Conservation (phyloP, 805 yeast genomes). For the Blastobotrys attinorum region DNA sequence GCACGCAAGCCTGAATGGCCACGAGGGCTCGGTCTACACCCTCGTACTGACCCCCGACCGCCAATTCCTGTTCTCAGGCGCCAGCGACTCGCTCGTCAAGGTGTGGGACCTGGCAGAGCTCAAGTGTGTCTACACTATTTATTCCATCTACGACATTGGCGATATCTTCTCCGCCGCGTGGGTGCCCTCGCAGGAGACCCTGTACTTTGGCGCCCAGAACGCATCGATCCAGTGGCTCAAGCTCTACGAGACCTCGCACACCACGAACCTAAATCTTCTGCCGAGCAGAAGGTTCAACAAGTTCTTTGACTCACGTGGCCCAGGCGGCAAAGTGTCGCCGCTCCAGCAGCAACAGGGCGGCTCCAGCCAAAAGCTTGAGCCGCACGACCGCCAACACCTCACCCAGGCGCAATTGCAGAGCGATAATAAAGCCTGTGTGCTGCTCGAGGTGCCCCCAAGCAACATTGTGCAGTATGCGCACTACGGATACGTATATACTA, state of each 20-base stretch:
- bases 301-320: conserved; percentile 87
- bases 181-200: conserved; percentile 47
- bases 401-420: no score
- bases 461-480: conserved; percentile 80
- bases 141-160: conserved; percentile 82
- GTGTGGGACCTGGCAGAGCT: conserved; percentile 60
- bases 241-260: conserved; percentile 20
- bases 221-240: conserved; percentile 77
- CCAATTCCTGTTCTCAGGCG: conserved; percentile 66
- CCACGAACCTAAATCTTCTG: conserved; percentile 29
- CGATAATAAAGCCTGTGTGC: conserved; percentile 4
- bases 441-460: conserved; percentile 49
- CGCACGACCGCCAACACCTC: no score
- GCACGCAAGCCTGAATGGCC: conserved; percentile 48
- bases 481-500: conserved; percentile 78
- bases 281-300: conserved; percentile 68
- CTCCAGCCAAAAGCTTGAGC: conserved; percentile 2
- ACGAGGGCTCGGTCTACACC: conserved; percentile 67
- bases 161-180: conserved; percentile 83
- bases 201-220: conserved; percentile 87
- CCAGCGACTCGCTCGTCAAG: conserved; percentile 82
- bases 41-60: conserved; percentile 39
- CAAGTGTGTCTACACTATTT: conserved; percentile 54
- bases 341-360: conserved; percentile 20
- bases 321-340: conserved; percentile 49